Evolutionary conservation across 768 basidiomycete genomes (phyloP).

Genomic region (Royoungia palumana): DNA sequence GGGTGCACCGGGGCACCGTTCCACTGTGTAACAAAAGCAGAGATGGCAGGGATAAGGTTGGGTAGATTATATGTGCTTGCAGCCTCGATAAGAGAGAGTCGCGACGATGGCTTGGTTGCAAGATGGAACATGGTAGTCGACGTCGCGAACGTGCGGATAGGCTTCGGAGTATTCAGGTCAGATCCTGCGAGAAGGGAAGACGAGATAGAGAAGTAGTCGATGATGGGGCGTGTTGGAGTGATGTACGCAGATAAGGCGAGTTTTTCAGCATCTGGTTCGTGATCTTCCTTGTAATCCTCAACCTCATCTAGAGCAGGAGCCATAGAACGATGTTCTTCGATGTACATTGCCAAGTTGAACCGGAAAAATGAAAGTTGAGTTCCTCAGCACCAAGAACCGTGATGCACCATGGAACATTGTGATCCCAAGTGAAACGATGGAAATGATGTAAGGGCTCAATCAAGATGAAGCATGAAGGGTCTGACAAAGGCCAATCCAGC

Average conservation of each 20-base stretch:
- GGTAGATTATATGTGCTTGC: background rate
- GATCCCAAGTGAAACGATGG: no score
- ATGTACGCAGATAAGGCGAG: background rate
- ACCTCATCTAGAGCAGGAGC: background rate
- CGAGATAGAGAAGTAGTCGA: constrained; percentile 4
- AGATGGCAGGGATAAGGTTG: background rate
- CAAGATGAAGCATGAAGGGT: background rate
- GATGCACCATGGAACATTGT: no score
- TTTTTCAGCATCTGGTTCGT: background rate
- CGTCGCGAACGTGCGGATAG: background rate
- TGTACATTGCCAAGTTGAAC: background rate
- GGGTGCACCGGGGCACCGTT: no score
- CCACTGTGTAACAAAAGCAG: background rate
- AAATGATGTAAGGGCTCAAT: background rate
- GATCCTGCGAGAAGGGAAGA: background rate
- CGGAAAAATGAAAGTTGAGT: no score
- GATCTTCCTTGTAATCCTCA: background rate
- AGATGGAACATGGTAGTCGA: constrained; percentile 4
- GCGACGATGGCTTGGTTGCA: background rate
- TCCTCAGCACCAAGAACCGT: no score
- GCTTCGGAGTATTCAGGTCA: constrained; percentile 15
- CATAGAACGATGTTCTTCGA: background rate
- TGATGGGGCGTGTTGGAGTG: background rate
- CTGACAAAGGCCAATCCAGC: background rate
- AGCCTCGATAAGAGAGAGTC: constrained; percentile 1